These are phyloP conservation scores for Didymellaceae sp. DNA, from an alignment of 2,329 filamentous ascomycete genomes.

Conservation along the genomic window DNA sequence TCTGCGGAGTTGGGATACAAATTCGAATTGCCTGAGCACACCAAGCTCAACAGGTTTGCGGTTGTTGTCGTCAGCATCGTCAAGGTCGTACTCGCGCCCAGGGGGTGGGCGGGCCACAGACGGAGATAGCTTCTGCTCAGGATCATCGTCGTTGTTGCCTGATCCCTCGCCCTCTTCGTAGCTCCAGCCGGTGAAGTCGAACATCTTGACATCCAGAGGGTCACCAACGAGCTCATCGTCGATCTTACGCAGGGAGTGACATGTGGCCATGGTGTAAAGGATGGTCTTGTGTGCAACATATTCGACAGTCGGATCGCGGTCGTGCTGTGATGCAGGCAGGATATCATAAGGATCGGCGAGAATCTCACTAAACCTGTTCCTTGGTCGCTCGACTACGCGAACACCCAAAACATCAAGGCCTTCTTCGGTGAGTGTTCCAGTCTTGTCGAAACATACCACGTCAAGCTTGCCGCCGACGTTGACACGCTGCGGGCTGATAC, in stretches of 20 bases:
- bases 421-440: slow-evolving; percentile 96
- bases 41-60: slow-evolving; percentile 78
- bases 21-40: slow-evolving; percentile 91
- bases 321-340: slow-evolving; percentile 61
- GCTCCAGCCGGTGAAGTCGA: slow-evolving; percentile 91
- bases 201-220: slow-evolving; percentile 97
- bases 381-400: slow-evolving; percentile 71
- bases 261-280: slow-evolving; percentile 95
- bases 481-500: slow-evolving; percentile 95
- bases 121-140: slow-evolving; percentile 81
- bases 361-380: slow-evolving; percentile 75
- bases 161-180: slow-evolving; percentile 86
- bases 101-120: slow-evolving; percentile 84
- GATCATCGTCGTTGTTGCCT: slow-evolving; percentile 71
- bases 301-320: slow-evolving; percentile 66
- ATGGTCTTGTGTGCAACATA: slow-evolving; percentile 71
- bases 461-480: slow-evolving; percentile 97
- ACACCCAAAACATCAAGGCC: slow-evolving; percentile 92
- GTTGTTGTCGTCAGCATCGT: slow-evolving; percentile 55
- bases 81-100: slow-evolving; percentile 63
- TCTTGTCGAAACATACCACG: slow-evolving; percentile 98
- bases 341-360: slow-evolving; percentile 69
- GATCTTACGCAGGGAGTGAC: slow-evolving; percentile 86
- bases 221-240: slow-evolving; percentile 91
- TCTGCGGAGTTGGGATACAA: slow-evolving; percentile 88